Base-by-base conservation (phyloP, 768 basidiomycete species). In the Kwoniella bestiolae region DNA sequence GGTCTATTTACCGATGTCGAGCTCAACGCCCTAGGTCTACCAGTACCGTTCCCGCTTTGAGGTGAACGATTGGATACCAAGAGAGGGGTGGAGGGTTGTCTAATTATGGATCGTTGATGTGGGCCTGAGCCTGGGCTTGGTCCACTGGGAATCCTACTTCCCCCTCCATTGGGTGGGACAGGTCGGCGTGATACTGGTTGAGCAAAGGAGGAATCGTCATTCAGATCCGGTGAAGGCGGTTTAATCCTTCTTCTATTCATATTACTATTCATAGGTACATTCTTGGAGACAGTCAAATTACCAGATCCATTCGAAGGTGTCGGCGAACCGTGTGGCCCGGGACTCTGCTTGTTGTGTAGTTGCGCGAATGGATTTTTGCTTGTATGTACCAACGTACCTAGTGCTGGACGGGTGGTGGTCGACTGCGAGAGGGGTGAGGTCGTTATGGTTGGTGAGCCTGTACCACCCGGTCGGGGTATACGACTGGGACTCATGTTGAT, bases 401-500 rank as follows among this genome's bases (percentile, higher is more conserved):
- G 32, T 4, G 56, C 55, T 16, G 56, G 46, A 31, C 31, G 35
- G 28, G 46, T 44, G 28, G 61, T 38, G 25, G 46, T 55, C 5
- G 63, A 46, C 41, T 64, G 52, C 2, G 63, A 52, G 8, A 59
- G 47, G 5, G 63, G 55, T 5, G 63, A 65, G 38, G 63, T 61
- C 28, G 21, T 28, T 28, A 50, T 58, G 47, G 38, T 29, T 38
- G 59, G 53, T 38, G 47, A 55, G 29, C 38, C 29, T 23, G 21
- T 64, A 5, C 45, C 62, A 16, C 67, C 67, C n/a, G 71, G 71
- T 51, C 68, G 68, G 12, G 71, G 71, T 52, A 73, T 73, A 9
- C 71, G 61, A 63, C 68, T 73, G 26, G 71, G 68, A 65, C 71
- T 73, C 71, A 73, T 73, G 5, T 26, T 56, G 21, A 11, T 18